Base-by-base conservation (phyloP, 2,329 filamentous ascomycete species). In the Monilinia laxa region DNA sequence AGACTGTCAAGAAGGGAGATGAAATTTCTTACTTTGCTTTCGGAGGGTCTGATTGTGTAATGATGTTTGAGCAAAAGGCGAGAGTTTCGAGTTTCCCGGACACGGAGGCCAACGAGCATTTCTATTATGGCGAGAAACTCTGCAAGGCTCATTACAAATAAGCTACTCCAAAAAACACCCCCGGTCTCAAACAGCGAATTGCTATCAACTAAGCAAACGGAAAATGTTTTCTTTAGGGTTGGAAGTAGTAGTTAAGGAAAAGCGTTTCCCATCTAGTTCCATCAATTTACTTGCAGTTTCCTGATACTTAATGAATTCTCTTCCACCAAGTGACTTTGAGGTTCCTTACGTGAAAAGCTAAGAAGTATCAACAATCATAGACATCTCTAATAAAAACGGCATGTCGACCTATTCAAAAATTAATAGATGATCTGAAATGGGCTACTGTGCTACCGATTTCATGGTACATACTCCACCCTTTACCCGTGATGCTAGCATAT, bases 21-120 rank as follows among this genome's bases (percentile, higher is more conserved):
- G 78, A 81, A 68, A 76, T 82, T 66, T 77, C 75, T 0, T 78
- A 76, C 67, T 81, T 82, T 68, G 74, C 77, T 68, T 81, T 81
- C 68, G 80, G 80, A 23, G 80, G 79, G 0, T 80, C 77, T 1
- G 80, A 81, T 72, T 72, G 78, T 23, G 76, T 81, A 23, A 66
- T 78, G 35, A 75, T 81, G 4, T 81, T 82, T 67, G 67, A 70
- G 23, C 18, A 64, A 14, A 64, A 56, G 62, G 62, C 62, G 23
- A 64, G 51, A 25, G 62, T 64, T 18, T 64, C 62, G 1, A 56
- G 45, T 56, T 64, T 64, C 52, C 62, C 62, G 1, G 51, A 56
- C 20, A 20, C 25, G 38, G 62, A 64, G 38, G 62, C 62, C 14
- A 28, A 28, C 11, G 62, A 64, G 47, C 62, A 64, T 56, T 64